Evolutionary conservation across 1,284 basidiomycete species (phyloP), one percentile per base, ranked within the genome.

Genomic region (Wallemia mellicola): DNA sequence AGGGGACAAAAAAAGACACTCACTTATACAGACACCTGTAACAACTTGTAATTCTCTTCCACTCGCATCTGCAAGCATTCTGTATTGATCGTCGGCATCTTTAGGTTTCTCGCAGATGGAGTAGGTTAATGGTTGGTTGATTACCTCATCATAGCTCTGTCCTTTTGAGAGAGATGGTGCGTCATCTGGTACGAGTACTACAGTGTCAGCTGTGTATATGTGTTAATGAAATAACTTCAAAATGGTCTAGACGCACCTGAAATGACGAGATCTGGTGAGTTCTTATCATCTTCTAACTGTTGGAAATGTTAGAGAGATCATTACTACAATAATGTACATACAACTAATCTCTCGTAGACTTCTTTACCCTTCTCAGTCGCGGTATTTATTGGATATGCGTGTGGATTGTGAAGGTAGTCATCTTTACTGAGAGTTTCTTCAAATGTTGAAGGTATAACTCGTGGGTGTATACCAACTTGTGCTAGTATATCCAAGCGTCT

Each of bases 351-450:
- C 68, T 86, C 80, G 66, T 94, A 94, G n/a, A 92, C 88, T 66
- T 92, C 85, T 7, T 88, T 77, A 0, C 83, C 89, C 73, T 95
- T 96, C 64, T 91, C 82, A 1, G 79, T 80, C 1, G 87, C 87
- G 0, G 89, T 96, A 7, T 89, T 81, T 2, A 94, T 85, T 0
- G 91, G 86, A 68, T 98, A 96, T 67, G 94, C 87, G 61, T 86
- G 84, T 19, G 84, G 75, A 63, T 85, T 77, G 26, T 79, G 78
- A 61, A 81, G 66, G 61, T 72, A 96, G 1, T 77, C 75, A 22
- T 71, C 71, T 58, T 83, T 73, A 0, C 78, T 74, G 17, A 96
- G 72, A 66, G 91, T 74, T 69, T 96, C 92, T 33, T 78, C 76
- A 64, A 96, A 96, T 0, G 76, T 83, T 1, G 88, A 92, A 0